Base-by-base conservation (phyloP, 2,329 filamentous ascomycete genomes). In the Bipolaris bicolor region DNA sequence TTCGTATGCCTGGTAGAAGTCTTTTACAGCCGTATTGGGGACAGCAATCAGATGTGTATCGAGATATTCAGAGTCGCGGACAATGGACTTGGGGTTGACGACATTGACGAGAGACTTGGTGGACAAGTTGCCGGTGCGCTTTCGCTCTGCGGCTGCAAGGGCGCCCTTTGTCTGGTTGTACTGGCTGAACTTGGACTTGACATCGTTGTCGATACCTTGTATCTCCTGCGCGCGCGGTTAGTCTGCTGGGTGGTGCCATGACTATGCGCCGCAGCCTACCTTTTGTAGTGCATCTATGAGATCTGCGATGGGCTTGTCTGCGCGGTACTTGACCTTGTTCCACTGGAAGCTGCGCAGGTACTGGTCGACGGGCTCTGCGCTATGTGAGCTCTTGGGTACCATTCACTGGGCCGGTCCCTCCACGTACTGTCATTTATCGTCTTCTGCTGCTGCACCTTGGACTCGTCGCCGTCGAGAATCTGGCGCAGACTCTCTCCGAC, bases 281-380 rank as follows among this genome's bases (percentile, higher is more conserved):
- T 96, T 97, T 74, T 96, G 92, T 57, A 99, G 81, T 39, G 88
- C 88, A 76, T 92, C 90, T 68, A 97, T 89, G 58, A 98, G 83
- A 73, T 98, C 94, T 54, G 87, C 85, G 60, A 99, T 85, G 49
- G 94, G 86, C 76, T 94, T 96, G 78, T 99, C 95, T 61, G 91
- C 89, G 70, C 95, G 88, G 78, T 98, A 99, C 76, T 97, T 95
- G 79, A 96, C 91, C 79, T 95, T 97, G 81, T 98, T 98, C 95
- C 95, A 99, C 65, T 87, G 85, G 78, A 98, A 99, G 53, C 85
- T 88, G 72, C 88, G 87, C 44, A 99, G 82, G 75, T 98, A 99
- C 75, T 94, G 90, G 69, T 97, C 94, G 59, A 94, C 92, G n/a
- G 95, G 93, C 78, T 96, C 94, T 98, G 75, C 46, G 47, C 36